Evolutionary conservation across 257 asterid species (phyloP).

Genomic region (Ehretia macrophylla): DNA sequence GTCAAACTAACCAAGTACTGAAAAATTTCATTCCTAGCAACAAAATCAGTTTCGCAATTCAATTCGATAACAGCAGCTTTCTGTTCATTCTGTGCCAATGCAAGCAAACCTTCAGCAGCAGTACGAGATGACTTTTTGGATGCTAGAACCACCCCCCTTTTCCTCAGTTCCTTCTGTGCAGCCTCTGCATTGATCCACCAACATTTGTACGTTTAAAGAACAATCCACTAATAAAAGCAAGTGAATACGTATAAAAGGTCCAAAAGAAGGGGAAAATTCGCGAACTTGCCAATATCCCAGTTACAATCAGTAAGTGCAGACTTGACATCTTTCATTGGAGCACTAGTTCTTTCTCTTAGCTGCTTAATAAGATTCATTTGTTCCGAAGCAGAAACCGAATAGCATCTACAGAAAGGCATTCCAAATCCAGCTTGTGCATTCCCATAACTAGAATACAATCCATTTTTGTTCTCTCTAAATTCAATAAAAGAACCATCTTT

Average conservation of each 20-base stretch:
- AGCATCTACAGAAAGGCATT: conserved; percentile 29
- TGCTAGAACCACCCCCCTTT: conserved; percentile 93
- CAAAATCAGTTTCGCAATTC: conserved; percentile 95
- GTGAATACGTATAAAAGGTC: too few species aligned
- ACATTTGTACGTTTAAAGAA: conserved; percentile 8
- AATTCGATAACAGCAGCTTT: conserved; percentile 79
- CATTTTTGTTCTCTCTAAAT: conserved; percentile 17
- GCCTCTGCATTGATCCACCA: conserved; percentile 52
- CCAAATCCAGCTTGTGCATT: conserved; percentile 17
- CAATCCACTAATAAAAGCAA: too few species aligned
- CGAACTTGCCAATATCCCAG: conserved; percentile 79
- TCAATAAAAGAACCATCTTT: conserved; percentile 25
- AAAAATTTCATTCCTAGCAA: conserved; percentile 93
- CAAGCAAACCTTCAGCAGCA: conserved; percentile 92
- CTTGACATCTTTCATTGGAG: conserved; percentile 97
- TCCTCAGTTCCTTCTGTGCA: conserved; percentile 92
- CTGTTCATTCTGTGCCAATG: conserved; percentile 67
- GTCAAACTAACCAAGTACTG: conserved; percentile 82
- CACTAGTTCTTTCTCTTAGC: conserved; percentile 90
- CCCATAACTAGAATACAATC: conserved; percentile 20
- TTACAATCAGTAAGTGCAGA: conserved; percentile 73
- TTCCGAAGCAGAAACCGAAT: conserved; percentile 58
- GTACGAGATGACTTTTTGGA: conserved; percentile 82
- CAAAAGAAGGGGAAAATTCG: too few species aligned
- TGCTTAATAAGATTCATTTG: conserved; percentile 75